Base-by-base conservation (phyloP, 169 alveolate species). In the Babesia bovis region DNA sequence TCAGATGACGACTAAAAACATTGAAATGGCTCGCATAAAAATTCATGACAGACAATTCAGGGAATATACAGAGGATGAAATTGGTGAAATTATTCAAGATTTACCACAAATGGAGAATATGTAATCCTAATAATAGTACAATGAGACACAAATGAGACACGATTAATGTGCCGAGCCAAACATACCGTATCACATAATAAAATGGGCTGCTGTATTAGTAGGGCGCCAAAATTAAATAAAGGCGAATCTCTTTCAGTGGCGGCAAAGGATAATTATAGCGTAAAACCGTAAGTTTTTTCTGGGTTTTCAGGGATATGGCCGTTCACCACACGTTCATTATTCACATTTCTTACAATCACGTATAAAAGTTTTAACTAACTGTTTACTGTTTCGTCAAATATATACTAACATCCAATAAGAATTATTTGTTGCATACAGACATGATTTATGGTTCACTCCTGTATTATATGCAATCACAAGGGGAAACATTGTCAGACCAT, bases 21-120 rank as follows among this genome's bases (percentile, higher is more conserved):
- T 96, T 33, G 99, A 98, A 90, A 89, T 98, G 70, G 95, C 97
- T 32, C 92, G 93, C 9, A 78, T 91, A 35, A 91, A 73, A 35
- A 85, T 78, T n/a, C 69, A 69, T 10, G 94, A 89, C 44, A 47
- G 63, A 36, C 79, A 71, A 17, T 89, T 82, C 65, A 63, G 86
- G 36, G 89, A 88, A 53, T 88, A 88, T 44, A 74, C 63, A 17
- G 78, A 78, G 21, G 77, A 59, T 38, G 57, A 52, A 26, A 74
- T 78, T 7, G 52, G 36, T 17, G n/a, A 9, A 21, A 28, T 78
- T 1, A 78, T 78, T 60, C 45, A 56, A 36, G 21, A 42, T 9
- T 81, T 78, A 38, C 87, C 87, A 0, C 83, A 67, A 47, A 28
- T 76, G 41, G 73, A 66, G 45, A 58, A 75, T 66, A 59, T 5